Base-by-base conservation (phyloP, 1,284 basidiomycete species). In the Pseudozyma hubeiensis region DNA sequence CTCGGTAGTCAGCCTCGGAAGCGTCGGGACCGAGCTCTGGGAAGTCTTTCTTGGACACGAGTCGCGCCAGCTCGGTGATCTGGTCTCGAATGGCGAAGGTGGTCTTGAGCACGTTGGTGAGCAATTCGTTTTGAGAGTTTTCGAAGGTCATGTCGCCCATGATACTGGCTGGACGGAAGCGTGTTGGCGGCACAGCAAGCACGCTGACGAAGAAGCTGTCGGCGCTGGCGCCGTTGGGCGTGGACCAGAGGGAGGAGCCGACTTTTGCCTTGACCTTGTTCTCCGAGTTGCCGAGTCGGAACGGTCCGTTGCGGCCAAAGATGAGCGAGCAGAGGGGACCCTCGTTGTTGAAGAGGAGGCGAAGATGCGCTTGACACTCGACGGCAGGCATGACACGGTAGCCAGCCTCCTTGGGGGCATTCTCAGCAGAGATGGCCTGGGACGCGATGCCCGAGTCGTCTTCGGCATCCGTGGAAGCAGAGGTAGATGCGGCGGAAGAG, bases 161-260 rank as follows among this genome's bases (percentile, higher is more conserved):
- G 81, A 91, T 92, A 14, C 93, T 90, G 3, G 97, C 92, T 1
- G 97, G 97, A 46, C 97, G 90, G 88, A 98, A 99, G 45, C 96
- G 92, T 8, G 94, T 97, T 24, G 97, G 97, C 24, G 95, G 89
- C 37, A 99, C 92, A 33, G 93, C 90, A 34, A 99, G 84, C 56
- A 93, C 94, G 40, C 96, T 93, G 87, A 99, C 88, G 88, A 99
- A 99, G 86, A 99, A 99, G 89, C 97, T 94, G 84, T 97, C 95
- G 48, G 94, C 92, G 45, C 91, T 92, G 30, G 92, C 91, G 39
- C 77, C 80, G 40, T 77, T 62, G 51, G 71, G 63, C 9, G 67
- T 67, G 39, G 54, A 60, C 61, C 66, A 66, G 63, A 69, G 65
- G 40, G 59, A 56, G 13, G 50, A 54, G 34, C 43, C 62, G 16